Conservation (phyloP, 345 rosid genomes). For the Brassica carinata region DNA sequence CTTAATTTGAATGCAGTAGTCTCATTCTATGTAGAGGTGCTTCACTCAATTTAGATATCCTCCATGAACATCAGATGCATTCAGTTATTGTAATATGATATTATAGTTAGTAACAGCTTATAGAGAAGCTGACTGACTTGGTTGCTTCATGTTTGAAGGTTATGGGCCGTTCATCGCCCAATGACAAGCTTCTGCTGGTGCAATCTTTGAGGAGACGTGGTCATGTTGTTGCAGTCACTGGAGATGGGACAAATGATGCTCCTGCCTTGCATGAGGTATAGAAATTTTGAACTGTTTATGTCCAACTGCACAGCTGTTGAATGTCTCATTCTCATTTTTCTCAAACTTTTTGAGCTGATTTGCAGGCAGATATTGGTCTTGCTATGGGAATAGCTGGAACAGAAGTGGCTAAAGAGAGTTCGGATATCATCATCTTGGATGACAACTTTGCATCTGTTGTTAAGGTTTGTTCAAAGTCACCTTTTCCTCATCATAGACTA, state of each 20-base stretch:
- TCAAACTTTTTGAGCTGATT: conserved; percentile 13
- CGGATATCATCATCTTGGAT: conserved; percentile 81
- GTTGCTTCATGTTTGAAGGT: conserved; percentile 51
- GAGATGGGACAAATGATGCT: conserved; percentile 96
- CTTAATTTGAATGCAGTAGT: conserved; percentile 17
- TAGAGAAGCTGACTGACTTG: conserved; percentile 15
- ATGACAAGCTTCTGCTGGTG: conserved; percentile 84
- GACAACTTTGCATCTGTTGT: conserved; percentile 7
- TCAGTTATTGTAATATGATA: conserved; percentile 12
- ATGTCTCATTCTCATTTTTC: not conserved
- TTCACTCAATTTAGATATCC: not conserved
- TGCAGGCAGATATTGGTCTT: conserved; percentile 97
- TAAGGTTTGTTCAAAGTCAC: not conserved
- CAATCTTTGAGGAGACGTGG: conserved; percentile 75
- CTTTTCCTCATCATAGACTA: not conserved
- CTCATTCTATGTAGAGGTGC: conserved; percentile 1
- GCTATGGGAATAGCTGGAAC: conserved; percentile 99
- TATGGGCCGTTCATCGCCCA: conserved; percentile 93
- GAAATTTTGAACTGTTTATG: not conserved
- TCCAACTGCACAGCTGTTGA: not conserved
- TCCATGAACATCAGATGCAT: conserved; percentile 1
- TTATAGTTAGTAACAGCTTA: conserved; percentile 14
- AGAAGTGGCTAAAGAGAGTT: conserved; percentile 98
- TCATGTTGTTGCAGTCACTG: conserved; percentile 90
- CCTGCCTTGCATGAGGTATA: conserved; percentile 93